A percentile compares a stretch with the other conserved stretches of the same genome.
Evolutionary conservation across 495 filamentous ascomycete species (phyloP).

Genomic region (Xylaria scruposa): DNA sequence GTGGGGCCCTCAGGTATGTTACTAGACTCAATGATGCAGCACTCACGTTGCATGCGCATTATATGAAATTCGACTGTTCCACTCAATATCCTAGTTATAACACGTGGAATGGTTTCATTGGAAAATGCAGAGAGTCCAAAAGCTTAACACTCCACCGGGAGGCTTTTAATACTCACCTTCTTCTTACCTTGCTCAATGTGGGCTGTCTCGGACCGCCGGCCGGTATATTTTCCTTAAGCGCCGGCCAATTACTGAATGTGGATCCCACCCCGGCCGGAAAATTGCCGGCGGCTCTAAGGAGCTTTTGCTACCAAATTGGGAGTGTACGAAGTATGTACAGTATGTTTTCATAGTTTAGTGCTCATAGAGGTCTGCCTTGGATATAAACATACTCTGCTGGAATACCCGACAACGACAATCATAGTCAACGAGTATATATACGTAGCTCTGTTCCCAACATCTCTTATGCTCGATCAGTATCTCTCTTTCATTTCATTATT

Average conservation of each 20-base stretch:
- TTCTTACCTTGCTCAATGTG: background rate
- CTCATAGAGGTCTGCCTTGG: too few species aligned
- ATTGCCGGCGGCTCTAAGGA: background rate
- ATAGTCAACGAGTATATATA: background rate
- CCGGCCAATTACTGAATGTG: background rate
- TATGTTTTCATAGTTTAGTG: too few species aligned
- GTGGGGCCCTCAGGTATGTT: too few species aligned
- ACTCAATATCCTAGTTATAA: too few species aligned
- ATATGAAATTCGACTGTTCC: too few species aligned
- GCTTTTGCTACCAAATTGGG: background rate
- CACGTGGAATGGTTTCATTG: too few species aligned
- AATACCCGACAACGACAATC: background rate
- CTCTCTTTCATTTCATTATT: background rate
- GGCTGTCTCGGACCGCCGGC: background rate
- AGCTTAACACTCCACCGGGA: too few species aligned
- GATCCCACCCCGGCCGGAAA: background rate
- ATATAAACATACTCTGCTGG: background rate
- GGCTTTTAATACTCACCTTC: too few species aligned
- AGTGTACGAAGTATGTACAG: background rate
- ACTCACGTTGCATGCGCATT: too few species aligned
- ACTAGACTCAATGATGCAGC: too few species aligned
- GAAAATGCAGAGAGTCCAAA: too few species aligned
- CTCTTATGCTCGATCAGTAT: background rate
- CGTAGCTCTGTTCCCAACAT: background rate
- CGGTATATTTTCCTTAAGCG: background rate